phyloP scores from a whole-genome alignment of 768 basidiomycete genomes.

The Zangia roseola region DNA sequence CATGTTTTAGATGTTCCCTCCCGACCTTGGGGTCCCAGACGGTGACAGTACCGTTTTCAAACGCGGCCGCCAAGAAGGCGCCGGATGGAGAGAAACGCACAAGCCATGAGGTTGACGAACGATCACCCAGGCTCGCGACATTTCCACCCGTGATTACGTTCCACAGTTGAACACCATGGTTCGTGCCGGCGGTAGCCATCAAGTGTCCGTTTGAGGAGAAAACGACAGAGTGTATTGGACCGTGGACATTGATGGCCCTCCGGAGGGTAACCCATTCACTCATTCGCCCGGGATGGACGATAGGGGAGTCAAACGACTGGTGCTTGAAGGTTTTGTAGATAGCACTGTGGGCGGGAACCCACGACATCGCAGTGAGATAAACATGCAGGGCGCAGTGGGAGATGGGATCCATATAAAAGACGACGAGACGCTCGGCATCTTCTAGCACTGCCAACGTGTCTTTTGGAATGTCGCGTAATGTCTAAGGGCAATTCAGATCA shows the following conservation, averaged over 20 bases:
- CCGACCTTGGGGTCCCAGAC: constrained; percentile 24
- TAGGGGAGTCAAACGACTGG: constrained; percentile 1
- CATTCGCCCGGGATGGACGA: neutral
- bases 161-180: constrained; percentile 25
- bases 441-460: constrained; percentile 9
- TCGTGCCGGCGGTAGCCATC: constrained; percentile 15
- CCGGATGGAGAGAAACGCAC: constrained; percentile 23
- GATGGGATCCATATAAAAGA: constrained; percentile 20
- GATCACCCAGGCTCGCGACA: constrained; percentile 18
- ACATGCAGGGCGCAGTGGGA: constrained; percentile 22
- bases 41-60: constrained; percentile 11
- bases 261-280: neutral
- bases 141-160: constrained; percentile 18
- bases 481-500: constrained; percentile 1
- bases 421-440: constrained; percentile 19
- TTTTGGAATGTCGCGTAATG: constrained; percentile 5
- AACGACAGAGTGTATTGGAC: constrained; percentile 12
- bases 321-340: constrained; percentile 10
- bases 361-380: constrained; percentile 9
- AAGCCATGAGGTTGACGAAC: constrained; percentile 3
- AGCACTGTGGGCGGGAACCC: neutral
- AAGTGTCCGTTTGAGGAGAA: constrained; percentile 11
- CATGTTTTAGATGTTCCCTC: constrained; percentile 16
- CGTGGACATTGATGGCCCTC: neutral
- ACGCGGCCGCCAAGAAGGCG: constrained; percentile 18